A percentile compares a stretch with the other conserved stretches of the same genome.
Conservation (phyloP, 805 yeast species). For the Pichia deserticola region DNA sequence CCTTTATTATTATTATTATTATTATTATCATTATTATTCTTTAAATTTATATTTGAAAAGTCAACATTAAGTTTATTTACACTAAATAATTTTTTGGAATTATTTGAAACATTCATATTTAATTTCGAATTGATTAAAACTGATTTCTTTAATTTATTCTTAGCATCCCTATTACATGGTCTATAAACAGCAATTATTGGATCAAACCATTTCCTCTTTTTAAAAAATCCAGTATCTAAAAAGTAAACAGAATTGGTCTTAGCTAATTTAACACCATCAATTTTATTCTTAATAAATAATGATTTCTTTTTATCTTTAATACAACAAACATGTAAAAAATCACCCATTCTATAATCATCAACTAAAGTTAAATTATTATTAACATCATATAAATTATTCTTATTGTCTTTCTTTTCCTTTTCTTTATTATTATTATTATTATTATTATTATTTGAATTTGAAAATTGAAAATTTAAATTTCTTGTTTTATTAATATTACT, state of each 20-base stretch:
- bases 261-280: slow-evolving; percentile 26
- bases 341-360: slow-evolving; percentile 16
- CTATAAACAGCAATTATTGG: slow-evolving; percentile 22
- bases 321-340: slow-evolving; percentile 14
- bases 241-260: slow-evolving; percentile 25
- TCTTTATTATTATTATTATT: background rate
- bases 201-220: slow-evolving; percentile 22
- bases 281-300: slow-evolving; percentile 17
- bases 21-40: background rate
- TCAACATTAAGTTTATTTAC: slow-evolving; percentile 7
- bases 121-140: slow-evolving; percentile 14
- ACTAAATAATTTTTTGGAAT: slow-evolving; percentile 8
- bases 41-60: slow-evolving; percentile 4
- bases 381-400: background rate
- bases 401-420: background rate
- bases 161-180: slow-evolving; percentile 26
- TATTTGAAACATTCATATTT: background rate
- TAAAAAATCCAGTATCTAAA: slow-evolving; percentile 16
- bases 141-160: slow-evolving; percentile 22
- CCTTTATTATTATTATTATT: slow-evolving; percentile 1
- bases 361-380: slow-evolving; percentile 2
- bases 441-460: background rate
- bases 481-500: background rate
- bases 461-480: slow-evolving; percentile 4
- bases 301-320: slow-evolving; percentile 20